Percentiles rank a stretch among this genome's conserved stretches.
Conservation (phyloP, 345 rosid species). For the Pseudoturritis turrita region DNA sequence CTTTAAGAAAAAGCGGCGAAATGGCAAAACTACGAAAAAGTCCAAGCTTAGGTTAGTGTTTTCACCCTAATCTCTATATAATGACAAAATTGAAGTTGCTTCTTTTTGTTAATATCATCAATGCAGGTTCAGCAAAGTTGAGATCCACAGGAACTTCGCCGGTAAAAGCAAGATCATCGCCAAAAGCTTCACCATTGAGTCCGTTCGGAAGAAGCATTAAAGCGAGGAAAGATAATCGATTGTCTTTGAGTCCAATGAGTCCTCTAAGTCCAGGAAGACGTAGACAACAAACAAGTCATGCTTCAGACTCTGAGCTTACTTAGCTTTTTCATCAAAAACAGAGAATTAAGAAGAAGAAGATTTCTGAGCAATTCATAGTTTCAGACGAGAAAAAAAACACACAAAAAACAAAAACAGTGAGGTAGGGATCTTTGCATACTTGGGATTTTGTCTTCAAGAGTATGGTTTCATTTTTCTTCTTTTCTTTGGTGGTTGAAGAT, state of each 20-base stretch:
- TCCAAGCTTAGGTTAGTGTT: constrained; percentile 26
- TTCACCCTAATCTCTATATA: background rate
- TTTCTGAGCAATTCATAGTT: too few species aligned
- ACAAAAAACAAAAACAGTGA: background rate
- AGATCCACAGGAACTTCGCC: constrained; percentile 23
- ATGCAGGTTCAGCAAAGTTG: constrained; percentile 33
- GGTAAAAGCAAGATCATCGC: constrained; percentile 22
- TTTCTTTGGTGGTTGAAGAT: too few species aligned
- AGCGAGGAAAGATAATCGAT: constrained; percentile 26
- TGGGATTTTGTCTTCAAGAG: background rate
- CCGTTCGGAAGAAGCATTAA: constrained; percentile 32
- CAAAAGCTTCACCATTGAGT: constrained; percentile 32
- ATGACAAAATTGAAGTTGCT: background rate
- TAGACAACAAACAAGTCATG: constrained; percentile 31
- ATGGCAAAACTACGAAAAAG: constrained; percentile 26
- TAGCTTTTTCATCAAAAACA: constrained; percentile 14
- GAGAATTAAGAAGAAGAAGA: background rate
- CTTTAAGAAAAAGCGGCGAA: constrained; percentile 28
- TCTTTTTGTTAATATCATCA: background rate
- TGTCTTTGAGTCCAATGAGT: constrained; percentile 33
- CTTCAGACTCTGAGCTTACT: constrained; percentile 35
- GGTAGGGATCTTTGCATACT: background rate
- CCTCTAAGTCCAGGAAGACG: constrained; percentile 25
- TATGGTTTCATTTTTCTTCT: background rate
- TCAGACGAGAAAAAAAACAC: background rate